Conservation (phyloP, 2,329 filamentous ascomycete species). For the Nigrospora osmanthi region DNA sequence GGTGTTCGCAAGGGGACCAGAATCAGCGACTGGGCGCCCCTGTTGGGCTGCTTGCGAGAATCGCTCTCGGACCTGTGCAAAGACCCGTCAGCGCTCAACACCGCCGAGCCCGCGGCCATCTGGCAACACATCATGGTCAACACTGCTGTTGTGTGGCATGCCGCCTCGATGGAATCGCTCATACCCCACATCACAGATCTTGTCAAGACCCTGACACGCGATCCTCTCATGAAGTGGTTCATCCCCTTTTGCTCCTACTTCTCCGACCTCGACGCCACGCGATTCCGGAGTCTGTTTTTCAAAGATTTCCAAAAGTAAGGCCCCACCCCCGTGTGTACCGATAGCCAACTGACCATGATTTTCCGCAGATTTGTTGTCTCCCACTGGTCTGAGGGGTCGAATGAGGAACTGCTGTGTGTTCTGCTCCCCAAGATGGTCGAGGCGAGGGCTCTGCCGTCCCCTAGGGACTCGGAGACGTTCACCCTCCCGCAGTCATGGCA, state of each 20-base stretch:
- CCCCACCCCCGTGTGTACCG: background rate
- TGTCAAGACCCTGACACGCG: conserved; percentile 55
- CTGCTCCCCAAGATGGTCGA: conserved; percentile 59
- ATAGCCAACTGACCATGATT: background rate
- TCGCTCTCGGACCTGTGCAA: conserved; percentile 42
- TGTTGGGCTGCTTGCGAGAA: conserved; percentile 49
- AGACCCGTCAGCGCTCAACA: conserved; percentile 25
- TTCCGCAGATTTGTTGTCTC: conserved; percentile 60
- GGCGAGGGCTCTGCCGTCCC: conserved; percentile 43
- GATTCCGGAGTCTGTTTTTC: conserved; percentile 73
- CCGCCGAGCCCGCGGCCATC: conserved; percentile 25
- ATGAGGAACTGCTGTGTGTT: conserved; percentile 63
- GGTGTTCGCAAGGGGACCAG: conserved; percentile 76
- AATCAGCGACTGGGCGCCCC: conserved; percentile 60
- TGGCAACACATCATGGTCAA: conserved; percentile 53
- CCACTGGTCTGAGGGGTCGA: conserved; percentile 60
- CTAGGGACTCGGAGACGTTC: conserved; percentile 44
- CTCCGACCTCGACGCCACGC: conserved; percentile 61
- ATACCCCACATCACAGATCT: conserved; percentile 63
- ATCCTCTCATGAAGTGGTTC: conserved; percentile 64
- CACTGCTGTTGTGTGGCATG: conserved; percentile 61
- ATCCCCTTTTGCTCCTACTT: conserved; percentile 80
- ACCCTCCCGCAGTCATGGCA: conserved; percentile 62
- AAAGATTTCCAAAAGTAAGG: conserved; percentile 71
- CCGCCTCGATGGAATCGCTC: conserved; percentile 71